Base-by-base conservation (phyloP, 352 stramenopile genomes). In the Globisporangium takayamanum region DNA sequence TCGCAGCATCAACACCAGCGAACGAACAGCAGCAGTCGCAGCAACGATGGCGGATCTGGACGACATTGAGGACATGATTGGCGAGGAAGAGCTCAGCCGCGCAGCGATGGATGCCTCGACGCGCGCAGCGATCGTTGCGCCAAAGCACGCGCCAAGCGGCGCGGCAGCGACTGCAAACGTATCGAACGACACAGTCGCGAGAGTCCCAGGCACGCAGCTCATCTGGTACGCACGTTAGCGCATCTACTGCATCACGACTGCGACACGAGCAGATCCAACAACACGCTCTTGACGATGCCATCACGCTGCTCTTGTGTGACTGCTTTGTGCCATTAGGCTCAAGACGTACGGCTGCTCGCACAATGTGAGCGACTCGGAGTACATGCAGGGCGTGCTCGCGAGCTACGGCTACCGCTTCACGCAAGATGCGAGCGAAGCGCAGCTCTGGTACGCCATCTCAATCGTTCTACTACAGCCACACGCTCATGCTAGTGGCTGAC, bases 341-440 rank as follows among this genome's bases (percentile, higher is more conserved):
- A 92, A 92, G 61, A 97, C 89, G 36, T 98, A 94, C 63, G 92
- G 92, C 53, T 98, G 92, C 65, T 88, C 87, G 53, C 92, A 98
- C 76, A 98, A 98, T 54, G 84, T 97, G 55, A 92, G 76, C 63
- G 92, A 98, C 71, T 89, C 80, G 55, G 92, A 98, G 70, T 98
- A 98, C 73, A 98, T 98, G 92, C 75, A 90, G 58, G 92, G 92
- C 47, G 70, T 96, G 57, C 69, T 98, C 30, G 70, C 76, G 46
- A 89, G 80, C 68, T 97, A 97, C 70, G 92, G 92, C 47, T 98
- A 97, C 63, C 75, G 67, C 4, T 88, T 97, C 67, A 85, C 82
- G 22, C 73, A 92, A 28, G 72, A 86, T 46, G 59, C 78, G 8
- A 73, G 93, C 42, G 70, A 78, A 16, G 89, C 89, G 16, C 84